Evolutionary conservation across 2,329 filamentous ascomycete genomes (phyloP).

Genomic region (Whalleya microplaca): DNA sequence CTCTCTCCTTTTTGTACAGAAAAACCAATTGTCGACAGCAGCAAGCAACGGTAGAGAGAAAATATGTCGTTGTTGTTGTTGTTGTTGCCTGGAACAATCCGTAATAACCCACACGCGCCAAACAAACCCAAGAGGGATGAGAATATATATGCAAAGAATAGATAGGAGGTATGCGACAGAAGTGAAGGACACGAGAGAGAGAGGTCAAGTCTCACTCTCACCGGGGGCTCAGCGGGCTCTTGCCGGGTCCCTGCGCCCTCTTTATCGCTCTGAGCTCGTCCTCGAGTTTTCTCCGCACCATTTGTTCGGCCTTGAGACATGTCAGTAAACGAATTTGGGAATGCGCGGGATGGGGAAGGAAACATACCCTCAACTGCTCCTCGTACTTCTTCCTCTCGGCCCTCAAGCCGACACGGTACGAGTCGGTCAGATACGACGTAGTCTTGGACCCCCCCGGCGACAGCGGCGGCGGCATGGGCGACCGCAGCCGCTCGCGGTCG

Average conservation of each 20-base stretch:
- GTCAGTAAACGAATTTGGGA: constrained; percentile 19
- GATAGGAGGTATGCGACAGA: constrained; percentile 21
- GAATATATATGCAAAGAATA: constrained; percentile 10
- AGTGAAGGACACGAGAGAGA: constrained; percentile 14
- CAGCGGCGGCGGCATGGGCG: constrained; percentile 23
- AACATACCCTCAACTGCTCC: constrained; percentile 39
- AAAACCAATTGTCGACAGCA: no score
- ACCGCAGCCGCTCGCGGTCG: constrained; percentile 36
- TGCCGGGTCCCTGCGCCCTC: constrained; percentile 35
- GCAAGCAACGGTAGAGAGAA: constrained; percentile 2
- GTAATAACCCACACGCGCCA: neutral
- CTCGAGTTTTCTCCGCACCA: constrained; percentile 37
- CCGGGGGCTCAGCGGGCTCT: constrained; percentile 30
- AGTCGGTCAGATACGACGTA: constrained; percentile 39
- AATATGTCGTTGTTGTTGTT: no score
- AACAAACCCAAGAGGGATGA: neutral
- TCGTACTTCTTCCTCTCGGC: constrained; percentile 41
- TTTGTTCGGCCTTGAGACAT: constrained; percentile 36
- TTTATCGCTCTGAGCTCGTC: constrained; percentile 38
- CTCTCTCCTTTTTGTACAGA: no score
- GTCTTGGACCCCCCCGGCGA: constrained; percentile 35
- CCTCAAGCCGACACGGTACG: constrained; percentile 37
- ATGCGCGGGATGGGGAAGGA: neutral
- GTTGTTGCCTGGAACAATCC: constrained; percentile 9
- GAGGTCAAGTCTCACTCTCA: neutral